phyloP scores from a whole-genome alignment of 768 basidiomycete species.

The Lentinula lateritia region DNA sequence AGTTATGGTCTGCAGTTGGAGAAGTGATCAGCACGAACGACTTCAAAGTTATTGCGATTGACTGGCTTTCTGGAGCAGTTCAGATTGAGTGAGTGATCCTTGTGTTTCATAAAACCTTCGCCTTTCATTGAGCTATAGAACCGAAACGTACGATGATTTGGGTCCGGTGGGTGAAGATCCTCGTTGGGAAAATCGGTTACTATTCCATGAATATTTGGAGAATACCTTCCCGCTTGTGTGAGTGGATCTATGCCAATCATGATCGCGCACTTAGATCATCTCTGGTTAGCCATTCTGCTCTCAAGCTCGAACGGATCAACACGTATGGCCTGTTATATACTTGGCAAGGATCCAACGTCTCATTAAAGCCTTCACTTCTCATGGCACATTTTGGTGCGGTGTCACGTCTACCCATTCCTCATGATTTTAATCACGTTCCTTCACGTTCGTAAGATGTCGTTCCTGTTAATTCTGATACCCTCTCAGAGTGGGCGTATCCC shows the following conservation, averaged over 20 bases:
- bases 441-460: slow-evolving; percentile 48
- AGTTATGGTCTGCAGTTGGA: slow-evolving; percentile 26
- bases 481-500: slow-evolving; percentile 52
- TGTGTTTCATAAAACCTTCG: background rate
- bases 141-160: slow-evolving; percentile 48
- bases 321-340: slow-evolving; percentile 71
- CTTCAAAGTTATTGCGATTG: slow-evolving; percentile 27
- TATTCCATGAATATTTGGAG: slow-evolving; percentile 35
- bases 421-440: background rate
- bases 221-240: slow-evolving; percentile 54
- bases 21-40: slow-evolving; percentile 23
- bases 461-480: slow-evolving; percentile 53
- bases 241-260: slow-evolving; percentile 25
- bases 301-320: slow-evolving; percentile 66
- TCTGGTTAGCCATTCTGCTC: slow-evolving; percentile 42
- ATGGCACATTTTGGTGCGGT: slow-evolving; percentile 60
- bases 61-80: slow-evolving; percentile 32
- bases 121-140: slow-evolving; percentile 23
- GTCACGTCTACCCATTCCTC: background rate
- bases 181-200: slow-evolving; percentile 36
- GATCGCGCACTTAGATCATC: background rate
- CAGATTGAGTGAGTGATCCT: slow-evolving; percentile 27
- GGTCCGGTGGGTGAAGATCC: slow-evolving; percentile 40
- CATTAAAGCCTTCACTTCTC: slow-evolving; percentile 65
- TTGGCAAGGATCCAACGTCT: slow-evolving; percentile 59